Conservation (phyloP, 2,329 filamentous ascomycete species). For the Periconia digitata region DNA sequence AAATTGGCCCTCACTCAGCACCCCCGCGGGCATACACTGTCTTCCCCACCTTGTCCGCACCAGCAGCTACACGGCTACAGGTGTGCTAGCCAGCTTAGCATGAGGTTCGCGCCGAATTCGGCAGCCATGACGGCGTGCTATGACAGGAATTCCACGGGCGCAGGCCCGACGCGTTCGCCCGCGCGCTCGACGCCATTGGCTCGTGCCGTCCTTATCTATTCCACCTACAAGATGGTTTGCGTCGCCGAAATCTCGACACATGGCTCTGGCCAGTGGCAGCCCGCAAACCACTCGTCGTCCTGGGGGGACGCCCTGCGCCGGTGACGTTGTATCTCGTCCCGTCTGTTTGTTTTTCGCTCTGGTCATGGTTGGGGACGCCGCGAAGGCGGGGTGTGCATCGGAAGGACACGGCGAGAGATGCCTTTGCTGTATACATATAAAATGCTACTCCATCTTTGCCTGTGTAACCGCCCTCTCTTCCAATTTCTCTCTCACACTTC, state of each 20-base stretch:
- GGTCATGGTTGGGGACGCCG: background rate
- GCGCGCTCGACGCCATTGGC: slow-evolving; percentile 31
- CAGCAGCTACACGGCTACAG: too few relatives aligned
- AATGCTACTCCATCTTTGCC: too few relatives aligned
- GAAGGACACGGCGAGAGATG: background rate
- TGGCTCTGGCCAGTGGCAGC: slow-evolving; percentile 44
- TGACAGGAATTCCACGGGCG: slow-evolving; percentile 25
- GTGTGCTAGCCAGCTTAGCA: background rate
- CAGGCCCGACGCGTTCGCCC: slow-evolving; percentile 27
- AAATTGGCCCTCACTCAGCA: too few relatives aligned
- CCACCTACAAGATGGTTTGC: slow-evolving; percentile 37
- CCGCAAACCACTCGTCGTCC: slow-evolving; percentile 79
- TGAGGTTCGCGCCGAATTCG: background rate
- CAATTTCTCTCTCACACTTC: too few relatives aligned
- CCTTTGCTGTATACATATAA: too few relatives aligned
- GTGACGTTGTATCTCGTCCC: slow-evolving; percentile 59
- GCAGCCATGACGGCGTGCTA: slow-evolving; percentile 28
- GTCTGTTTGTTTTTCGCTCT: slow-evolving; percentile 8
- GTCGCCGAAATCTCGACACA: slow-evolving; percentile 24
- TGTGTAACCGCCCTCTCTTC: too few relatives aligned
- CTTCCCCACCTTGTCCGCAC: too few relatives aligned
- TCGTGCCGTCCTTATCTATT: slow-evolving; percentile 34
- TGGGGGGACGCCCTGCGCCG: slow-evolving; percentile 62
- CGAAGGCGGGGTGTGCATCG: slow-evolving; percentile 1
- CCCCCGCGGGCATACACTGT: too few relatives aligned